A percentile compares a stretch with the other conserved stretches of the same genome.
These are phyloP conservation scores for Cladosporium sp. DNA, from an alignment of 2,329 filamentous ascomycete species.

Conservation along the genomic window DNA sequence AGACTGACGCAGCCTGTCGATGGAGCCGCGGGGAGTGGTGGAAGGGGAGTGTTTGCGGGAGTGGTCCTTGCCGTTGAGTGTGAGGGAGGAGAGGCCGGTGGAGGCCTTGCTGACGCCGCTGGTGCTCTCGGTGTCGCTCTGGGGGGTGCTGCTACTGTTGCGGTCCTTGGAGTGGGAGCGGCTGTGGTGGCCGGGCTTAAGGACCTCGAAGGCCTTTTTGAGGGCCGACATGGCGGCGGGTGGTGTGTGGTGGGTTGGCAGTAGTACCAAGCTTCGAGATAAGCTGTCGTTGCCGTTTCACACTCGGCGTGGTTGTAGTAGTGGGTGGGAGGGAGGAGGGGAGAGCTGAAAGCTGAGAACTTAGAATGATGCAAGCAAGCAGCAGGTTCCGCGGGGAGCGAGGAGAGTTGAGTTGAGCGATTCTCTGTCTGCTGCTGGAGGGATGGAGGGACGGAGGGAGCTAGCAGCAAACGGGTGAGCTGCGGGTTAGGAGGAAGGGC, in stretches of 20 bases:
- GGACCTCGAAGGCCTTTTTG: conserved; percentile 50
- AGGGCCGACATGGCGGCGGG: conserved; percentile 40
- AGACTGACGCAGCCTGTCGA: conserved; percentile 18
- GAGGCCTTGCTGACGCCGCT: conserved; percentile 20
- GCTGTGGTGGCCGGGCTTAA: conserved; percentile 41
- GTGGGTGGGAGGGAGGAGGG: conserved; percentile 17
- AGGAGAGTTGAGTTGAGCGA: not conserved
- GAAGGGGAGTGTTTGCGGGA: conserved; percentile 19
- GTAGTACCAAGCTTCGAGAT: conserved; percentile 4
- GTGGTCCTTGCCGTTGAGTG: conserved; percentile 26
- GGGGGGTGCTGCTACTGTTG: not conserved
- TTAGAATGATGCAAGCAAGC: not conserved
- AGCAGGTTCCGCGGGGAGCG: not conserved
- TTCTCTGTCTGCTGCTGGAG: not conserved
- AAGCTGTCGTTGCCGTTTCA: conserved; percentile 10
- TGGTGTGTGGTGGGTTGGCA: conserved; percentile 2
- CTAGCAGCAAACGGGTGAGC: not conserved
- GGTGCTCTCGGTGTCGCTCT: conserved; percentile 20
- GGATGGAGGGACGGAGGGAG: not conserved
- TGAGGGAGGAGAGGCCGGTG: conserved; percentile 31
- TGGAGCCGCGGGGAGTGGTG: conserved; percentile 23
- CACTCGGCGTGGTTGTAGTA: not conserved
- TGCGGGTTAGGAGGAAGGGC: not conserved
- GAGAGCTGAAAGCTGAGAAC: not conserved
- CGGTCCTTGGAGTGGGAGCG: conserved; percentile 16